Evolutionary conservation across 371 early-diverging fungal species (phyloP).

Genomic region (Mucor plumbeus): DNA sequence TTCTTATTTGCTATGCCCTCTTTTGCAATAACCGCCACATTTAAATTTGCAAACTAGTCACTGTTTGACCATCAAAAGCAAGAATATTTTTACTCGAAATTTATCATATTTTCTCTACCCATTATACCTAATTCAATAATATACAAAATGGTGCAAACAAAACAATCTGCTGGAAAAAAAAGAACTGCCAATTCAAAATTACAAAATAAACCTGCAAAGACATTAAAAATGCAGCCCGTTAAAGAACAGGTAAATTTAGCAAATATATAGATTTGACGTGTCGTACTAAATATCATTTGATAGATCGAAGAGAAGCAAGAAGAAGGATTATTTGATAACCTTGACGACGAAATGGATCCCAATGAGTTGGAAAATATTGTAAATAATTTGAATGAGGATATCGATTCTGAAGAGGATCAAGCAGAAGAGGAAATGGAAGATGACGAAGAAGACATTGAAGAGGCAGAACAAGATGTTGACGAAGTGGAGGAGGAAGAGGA

Average conservation of each 20-base stretch:
- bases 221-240: constrained; percentile 10
- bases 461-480: constrained; percentile 30
- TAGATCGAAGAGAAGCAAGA: constrained; percentile 12
- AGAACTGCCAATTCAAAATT: constrained; percentile 19
- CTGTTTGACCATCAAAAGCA: not conserved
- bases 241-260: not conserved
- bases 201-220: constrained; percentile 16
- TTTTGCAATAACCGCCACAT: not conserved
- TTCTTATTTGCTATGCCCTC: not conserved
- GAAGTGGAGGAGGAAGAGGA: constrained; percentile 19
- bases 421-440: constrained; percentile 29
- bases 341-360: constrained; percentile 48
- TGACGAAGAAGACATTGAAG: constrained; percentile 29
- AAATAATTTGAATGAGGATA: constrained; percentile 28
- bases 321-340: constrained; percentile 46
- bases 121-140: not conserved
- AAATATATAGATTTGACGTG: not conserved
- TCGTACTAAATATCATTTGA: not conserved
- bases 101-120: not conserved
- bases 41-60: not conserved
- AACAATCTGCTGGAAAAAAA: constrained; percentile 12
- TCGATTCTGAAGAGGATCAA: constrained; percentile 21
- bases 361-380: constrained; percentile 35
- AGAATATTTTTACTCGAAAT: constrained; percentile 1
- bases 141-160: constrained; percentile 13